Evolutionary conservation across 768 basidiomycete species (phyloP).

Genomic region (Serendipita indica): DNA sequence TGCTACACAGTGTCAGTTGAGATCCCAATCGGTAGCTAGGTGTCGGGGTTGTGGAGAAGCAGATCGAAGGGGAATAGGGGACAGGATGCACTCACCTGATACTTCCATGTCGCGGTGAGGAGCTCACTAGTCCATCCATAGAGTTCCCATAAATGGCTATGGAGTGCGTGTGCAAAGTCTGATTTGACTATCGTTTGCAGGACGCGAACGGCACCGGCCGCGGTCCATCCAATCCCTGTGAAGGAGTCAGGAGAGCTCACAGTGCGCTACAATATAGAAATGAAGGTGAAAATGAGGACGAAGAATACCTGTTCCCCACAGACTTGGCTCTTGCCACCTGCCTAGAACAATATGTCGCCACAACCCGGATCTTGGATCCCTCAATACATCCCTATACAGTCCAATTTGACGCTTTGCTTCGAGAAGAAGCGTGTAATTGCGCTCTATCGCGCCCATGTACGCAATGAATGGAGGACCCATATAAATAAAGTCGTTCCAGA

Average conservation of each 20-base stretch:
- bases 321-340: not conserved
- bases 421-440: slow-evolving; percentile 27
- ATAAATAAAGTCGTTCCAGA: slow-evolving; percentile 28
- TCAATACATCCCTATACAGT: slow-evolving; percentile 28
- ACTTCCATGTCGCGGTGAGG: not conserved
- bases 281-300: not conserved
- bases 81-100: not conserved
- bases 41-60: too few relatives aligned
- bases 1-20: not conserved
- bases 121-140: not conserved
- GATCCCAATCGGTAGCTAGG: too few relatives aligned
- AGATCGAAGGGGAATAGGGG: too few relatives aligned
- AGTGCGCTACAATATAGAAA: not conserved
- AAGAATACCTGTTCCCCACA: not conserved
- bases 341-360: slow-evolving; percentile 1
- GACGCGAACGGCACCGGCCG: not conserved
- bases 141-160: not conserved
- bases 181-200: slow-evolving; percentile 6
- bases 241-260: not conserved
- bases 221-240: not conserved
- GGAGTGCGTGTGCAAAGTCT: not conserved
- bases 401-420: slow-evolving; percentile 28
- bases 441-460: slow-evolving; percentile 25
- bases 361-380: not conserved
- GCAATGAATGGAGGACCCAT: slow-evolving; percentile 35